Conservation (phyloP, 495 filamentous ascomycete genomes). For the Letharia lupina region DNA sequence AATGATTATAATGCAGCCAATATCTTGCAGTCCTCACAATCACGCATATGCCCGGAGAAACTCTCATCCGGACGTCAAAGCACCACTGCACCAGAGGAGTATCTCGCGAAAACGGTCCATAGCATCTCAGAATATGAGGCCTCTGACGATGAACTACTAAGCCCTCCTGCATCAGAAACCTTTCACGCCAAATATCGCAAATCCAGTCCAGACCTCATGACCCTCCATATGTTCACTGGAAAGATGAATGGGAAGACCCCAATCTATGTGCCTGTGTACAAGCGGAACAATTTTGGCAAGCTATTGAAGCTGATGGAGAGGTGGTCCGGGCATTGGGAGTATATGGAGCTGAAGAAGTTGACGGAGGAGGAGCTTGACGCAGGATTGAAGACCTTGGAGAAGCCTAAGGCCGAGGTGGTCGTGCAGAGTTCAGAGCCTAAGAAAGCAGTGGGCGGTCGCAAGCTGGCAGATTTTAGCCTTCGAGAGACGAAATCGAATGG, state of each 20-base stretch:
- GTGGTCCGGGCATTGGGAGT: background rate
- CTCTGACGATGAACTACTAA: background rate
- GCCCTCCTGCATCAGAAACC: background rate
- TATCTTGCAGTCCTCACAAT: background rate
- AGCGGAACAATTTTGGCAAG: background rate
- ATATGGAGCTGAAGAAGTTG: background rate
- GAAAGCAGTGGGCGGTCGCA: background rate
- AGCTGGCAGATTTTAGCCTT: background rate
- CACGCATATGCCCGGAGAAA: background rate
- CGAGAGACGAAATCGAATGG: background rate
- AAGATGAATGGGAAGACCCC: background rate
- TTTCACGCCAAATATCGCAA: background rate
- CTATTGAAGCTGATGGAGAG: background rate
- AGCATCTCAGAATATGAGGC: background rate
- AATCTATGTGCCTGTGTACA: background rate
- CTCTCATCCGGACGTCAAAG: background rate
- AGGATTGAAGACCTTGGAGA: background rate
- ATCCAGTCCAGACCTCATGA: background rate
- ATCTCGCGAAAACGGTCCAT: background rate
- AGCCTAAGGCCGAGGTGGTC: background rate
- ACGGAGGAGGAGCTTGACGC: background rate
- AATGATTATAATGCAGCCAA: background rate
- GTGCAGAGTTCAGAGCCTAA: background rate
- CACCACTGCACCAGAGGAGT: background rate
- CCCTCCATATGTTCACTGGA: background rate